Percentiles rank a stretch among this genome's conserved stretches.
Evolutionary conservation across 352 stramenopile genomes (phyloP).

Genomic region (Pythium sukuiense): DNA sequence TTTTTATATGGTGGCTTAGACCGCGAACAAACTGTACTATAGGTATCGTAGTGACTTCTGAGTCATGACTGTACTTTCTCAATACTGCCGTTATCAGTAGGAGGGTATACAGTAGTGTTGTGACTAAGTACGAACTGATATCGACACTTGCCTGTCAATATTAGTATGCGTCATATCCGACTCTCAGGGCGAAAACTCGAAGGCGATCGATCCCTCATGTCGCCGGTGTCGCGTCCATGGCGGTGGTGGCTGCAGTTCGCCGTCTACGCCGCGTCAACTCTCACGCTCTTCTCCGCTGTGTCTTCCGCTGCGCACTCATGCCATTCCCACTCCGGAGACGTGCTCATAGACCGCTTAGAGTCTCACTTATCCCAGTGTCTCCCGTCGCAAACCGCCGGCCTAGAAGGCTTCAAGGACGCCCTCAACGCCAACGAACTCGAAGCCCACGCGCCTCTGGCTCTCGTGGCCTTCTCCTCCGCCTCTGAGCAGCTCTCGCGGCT

Average conservation of each 20-base stretch:
- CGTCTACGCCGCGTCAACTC: background rate
- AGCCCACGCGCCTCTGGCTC: slow-evolving; percentile 42
- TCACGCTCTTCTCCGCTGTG: background rate
- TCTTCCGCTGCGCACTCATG: slow-evolving; percentile 3
- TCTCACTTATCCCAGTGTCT: slow-evolving; percentile 36
- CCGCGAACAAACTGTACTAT: too few species aligned
- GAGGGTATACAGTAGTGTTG: too few species aligned
- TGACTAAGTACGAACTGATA: background rate
- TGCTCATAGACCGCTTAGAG: slow-evolving; percentile 47
- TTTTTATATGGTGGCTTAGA: too few species aligned
- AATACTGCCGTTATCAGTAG: too few species aligned
- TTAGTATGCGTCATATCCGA: background rate
- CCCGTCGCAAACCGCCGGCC: slow-evolving; percentile 22
- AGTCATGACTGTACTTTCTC: too few species aligned
- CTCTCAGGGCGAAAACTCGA: too few species aligned
- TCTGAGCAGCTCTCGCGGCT: slow-evolving; percentile 33
- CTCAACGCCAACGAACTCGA: slow-evolving; percentile 59
- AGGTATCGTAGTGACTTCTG: too few species aligned
- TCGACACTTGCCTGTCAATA: background rate
- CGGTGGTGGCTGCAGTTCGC: background rate
- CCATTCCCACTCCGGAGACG: slow-evolving; percentile 27
- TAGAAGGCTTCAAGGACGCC: slow-evolving; percentile 44
- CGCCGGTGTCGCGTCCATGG: background rate
- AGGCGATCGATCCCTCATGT: background rate
- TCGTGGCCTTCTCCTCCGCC: slow-evolving; percentile 57